phyloP scores from a whole-genome alignment of 768 basidiomycete species.

The Pleurotus giganteus region DNA sequence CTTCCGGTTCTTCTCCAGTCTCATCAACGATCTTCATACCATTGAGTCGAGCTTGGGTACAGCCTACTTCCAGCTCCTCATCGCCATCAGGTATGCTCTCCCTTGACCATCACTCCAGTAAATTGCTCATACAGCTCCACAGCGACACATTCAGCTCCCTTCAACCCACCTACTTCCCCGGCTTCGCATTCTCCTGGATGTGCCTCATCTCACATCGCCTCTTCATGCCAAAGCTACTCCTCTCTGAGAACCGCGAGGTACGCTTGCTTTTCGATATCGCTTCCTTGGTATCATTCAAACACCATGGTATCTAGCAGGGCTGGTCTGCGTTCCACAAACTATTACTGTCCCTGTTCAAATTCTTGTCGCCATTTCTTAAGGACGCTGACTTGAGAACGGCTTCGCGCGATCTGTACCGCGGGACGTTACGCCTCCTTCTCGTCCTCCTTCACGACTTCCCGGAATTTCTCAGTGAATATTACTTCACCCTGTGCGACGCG shows the following conservation, averaged over 20 bases:
- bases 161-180: conserved; percentile 95
- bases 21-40: conserved; percentile 86
- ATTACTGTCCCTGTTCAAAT: conserved; percentile 91
- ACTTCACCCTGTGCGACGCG: conserved; percentile 92
- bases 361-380: conserved; percentile 88
- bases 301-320: conserved; percentile 45
- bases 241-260: conserved; percentile 87
- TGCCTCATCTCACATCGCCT: conserved; percentile 91
- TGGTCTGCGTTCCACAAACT: conserved; percentile 97
- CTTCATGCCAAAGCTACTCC: conserved; percentile 94
- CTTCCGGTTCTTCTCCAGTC: conserved; percentile 96
- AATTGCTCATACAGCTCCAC: conserved; percentile 16
- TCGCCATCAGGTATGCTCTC: conserved; percentile 74
- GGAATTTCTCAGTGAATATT: conserved; percentile 95
- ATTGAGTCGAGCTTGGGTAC: conserved; percentile 84
- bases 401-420: conserved; percentile 86
- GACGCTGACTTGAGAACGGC: conserved; percentile 77
- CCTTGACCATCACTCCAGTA: neutral
- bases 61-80: conserved; percentile 86
- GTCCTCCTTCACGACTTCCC: conserved; percentile 99
- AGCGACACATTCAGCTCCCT: conserved; percentile 95
- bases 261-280: neutral
- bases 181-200: conserved; percentile 99
- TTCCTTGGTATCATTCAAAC: conserved; percentile 6
- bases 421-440: conserved; percentile 84